Percentiles rank a stretch among this genome's conserved stretches.
Conservation (phyloP, 163 green algal species). For the Trebouxia gelatinosa region DNA sequence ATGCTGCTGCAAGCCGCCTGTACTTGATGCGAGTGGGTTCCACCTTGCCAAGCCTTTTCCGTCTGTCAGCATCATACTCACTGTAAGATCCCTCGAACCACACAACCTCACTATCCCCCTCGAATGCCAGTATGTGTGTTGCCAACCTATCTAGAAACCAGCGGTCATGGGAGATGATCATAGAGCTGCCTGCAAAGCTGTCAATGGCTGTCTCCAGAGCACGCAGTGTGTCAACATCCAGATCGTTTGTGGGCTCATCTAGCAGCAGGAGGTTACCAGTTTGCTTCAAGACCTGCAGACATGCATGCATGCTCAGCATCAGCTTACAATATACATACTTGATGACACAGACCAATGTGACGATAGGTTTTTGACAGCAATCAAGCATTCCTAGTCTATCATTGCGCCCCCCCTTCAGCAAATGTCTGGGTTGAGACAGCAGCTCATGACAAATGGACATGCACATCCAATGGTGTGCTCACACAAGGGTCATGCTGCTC, state of each 20-base stretch:
- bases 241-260: conserved; percentile 71
- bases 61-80: conserved; percentile 68
- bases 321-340: too few relatives aligned
- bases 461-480: too few relatives aligned
- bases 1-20: conserved; percentile 57
- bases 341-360: too few relatives aligned
- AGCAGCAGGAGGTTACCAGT: conserved; percentile 86
- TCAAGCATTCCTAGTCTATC: too few relatives aligned
- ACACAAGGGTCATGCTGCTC: too few relatives aligned
- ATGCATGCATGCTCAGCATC: too few relatives aligned
- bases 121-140: conserved; percentile 89
- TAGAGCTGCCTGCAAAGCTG: conserved; percentile 60
- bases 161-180: conserved; percentile 87
- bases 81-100: conserved; percentile 71
- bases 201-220: conserved; percentile 73
- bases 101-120: conserved; percentile 68
- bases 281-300: conserved; percentile 60
- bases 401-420: too few relatives aligned
- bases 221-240: conserved; percentile 64
- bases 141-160: conserved; percentile 84
- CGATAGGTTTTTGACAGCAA: too few relatives aligned
- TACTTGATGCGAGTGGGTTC: conserved; percentile 71
- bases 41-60: conserved; percentile 39
- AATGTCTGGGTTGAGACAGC: too few relatives aligned
- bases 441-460: too few relatives aligned